Evolutionary conservation across 306 rosid genomes (phyloP), one percentile per base, ranked within the genome.

Genomic region (peach (Prunus persica)): DNA sequence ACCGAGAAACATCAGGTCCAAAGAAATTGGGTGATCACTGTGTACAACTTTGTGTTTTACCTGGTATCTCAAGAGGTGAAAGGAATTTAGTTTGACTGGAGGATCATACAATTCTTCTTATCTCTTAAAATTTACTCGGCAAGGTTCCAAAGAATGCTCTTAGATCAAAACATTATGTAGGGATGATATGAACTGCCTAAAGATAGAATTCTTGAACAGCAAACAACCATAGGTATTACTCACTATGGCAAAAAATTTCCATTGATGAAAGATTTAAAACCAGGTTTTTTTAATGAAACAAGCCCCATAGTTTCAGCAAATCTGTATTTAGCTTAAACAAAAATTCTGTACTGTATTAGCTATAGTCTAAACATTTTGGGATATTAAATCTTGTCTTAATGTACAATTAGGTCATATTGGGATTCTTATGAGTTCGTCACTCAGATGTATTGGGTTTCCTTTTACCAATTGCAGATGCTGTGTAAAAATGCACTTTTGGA

Each of bases 201-300:
- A 71, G 27, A 52, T 30, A 52, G 65, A 52, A 71, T 71, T 54
- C 25, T 71, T 71, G 65, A 71, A 34, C 49, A 52, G 9, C 13
- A 5, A 5, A n/a, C n/a, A 71, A 30, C 50, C 18, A 30, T 28
- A 54, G 30, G 51, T 52, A 54, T 11, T 71, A 54, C 50, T 71
- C 28, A 19, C 64, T 28, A 51, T 18, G 30, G 7, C 6, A 54
- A n/a, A 55, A n/a, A 38, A 10, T 1, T 71, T 20, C 13, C 52
- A 6, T 71, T 71, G 20, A 6, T 54, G 4, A 71, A 71, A 54
- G 4, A 54, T 30, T 18, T 54, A 19, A 71, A 71, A 30, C 18
- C n/a, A 54, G 38, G 38, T 34, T 34, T 34, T 34, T 34, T 34
- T 34, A 5, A 34, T 34, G 38, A 34, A 34, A 34, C 38, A 34